Evolutionary conservation across 495 filamentous ascomycete genomes (phyloP).

Genomic region (Thermothielavioides terrestris): DNA sequence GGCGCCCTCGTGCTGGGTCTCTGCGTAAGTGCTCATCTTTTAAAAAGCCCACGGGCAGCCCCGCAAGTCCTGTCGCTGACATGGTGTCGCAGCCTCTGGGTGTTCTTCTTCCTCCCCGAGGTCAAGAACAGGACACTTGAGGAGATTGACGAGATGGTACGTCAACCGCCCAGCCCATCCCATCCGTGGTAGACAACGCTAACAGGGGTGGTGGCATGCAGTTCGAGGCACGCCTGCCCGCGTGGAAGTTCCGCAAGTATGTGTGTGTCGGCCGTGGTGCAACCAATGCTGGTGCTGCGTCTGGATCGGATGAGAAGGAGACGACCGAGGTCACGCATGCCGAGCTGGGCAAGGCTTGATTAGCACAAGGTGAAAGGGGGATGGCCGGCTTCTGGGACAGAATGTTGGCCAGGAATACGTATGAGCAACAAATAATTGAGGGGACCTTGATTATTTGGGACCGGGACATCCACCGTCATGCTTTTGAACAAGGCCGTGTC

Average conservation of each 20-base stretch:
- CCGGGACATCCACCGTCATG: no score
- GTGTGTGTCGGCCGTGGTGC: slow-evolving; percentile 17
- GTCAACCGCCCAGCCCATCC: neutral
- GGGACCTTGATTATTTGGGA: no score
- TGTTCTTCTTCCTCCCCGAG: slow-evolving; percentile 47
- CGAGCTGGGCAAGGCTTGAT: neutral
- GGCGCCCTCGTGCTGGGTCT: slow-evolving; percentile 31
- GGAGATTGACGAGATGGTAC: slow-evolving; percentile 48
- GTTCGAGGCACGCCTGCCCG: slow-evolving; percentile 42
- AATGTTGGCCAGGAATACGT: no score
- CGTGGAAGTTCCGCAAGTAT: slow-evolving; percentile 30
- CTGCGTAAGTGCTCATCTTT: slow-evolving; percentile 3
- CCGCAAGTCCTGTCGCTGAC: no score
- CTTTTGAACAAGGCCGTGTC: no score
- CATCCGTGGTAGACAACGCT: neutral
- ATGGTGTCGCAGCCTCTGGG: slow-evolving; percentile 20
- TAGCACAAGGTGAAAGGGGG: no score
- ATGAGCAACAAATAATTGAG: no score
- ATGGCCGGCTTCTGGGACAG: no score
- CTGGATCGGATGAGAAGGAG: neutral
- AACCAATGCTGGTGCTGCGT: neutral
- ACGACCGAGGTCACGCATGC: neutral
- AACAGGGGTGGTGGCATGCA: neutral
- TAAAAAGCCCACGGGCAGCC: no score
- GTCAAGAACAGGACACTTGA: slow-evolving; percentile 48